phyloP scores from a whole-genome alignment of 1,284 basidiomycete species.

The Quambalaria eucalypti region DNA sequence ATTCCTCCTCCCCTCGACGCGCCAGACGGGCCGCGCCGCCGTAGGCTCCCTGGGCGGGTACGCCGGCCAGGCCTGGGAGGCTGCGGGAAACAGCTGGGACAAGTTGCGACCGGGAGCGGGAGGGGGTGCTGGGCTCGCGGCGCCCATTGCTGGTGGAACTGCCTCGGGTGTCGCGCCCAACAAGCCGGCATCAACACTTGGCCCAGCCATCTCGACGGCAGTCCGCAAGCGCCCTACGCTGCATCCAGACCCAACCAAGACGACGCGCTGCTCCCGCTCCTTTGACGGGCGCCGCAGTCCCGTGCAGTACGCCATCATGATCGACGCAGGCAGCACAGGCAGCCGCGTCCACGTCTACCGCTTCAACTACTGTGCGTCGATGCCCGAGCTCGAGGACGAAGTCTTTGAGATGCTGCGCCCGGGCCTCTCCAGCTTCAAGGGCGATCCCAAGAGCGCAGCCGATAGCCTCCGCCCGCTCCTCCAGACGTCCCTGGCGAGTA shows the following conservation, averaged over 20 bases:
- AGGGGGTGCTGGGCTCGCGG: too few species aligned
- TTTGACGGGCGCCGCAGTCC: constrained; percentile 24
- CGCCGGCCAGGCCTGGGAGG: not conserved
- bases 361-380: constrained; percentile 47
- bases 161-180: too few species aligned
- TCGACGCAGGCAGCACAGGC: constrained; percentile 94
- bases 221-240: constrained; percentile 20
- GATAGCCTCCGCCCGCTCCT: constrained; percentile 70
- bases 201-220: constrained; percentile 5
- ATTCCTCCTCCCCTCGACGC: not conserved
- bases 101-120: not conserved
- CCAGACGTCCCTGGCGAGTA: constrained; percentile 66
- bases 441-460: constrained; percentile 60
- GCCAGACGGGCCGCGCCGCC: not conserved
- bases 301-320: constrained; percentile 83
- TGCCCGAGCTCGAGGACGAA: constrained; percentile 79
- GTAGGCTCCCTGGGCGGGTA: not conserved
- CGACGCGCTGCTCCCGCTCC: constrained; percentile 29
- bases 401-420: constrained; percentile 76
- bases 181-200: not conserved
- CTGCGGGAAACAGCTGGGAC: constrained; percentile 1
- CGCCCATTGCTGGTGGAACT: not conserved
- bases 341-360: constrained; percentile 94
- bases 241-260: constrained; percentile 35
- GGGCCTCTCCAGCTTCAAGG: constrained; percentile 65